Percentiles rank a stretch among this genome's conserved stretches.
Evolutionary conservation across 306 rosid genomes (phyloP).

Genomic region (Ormosia emarginata): DNA sequence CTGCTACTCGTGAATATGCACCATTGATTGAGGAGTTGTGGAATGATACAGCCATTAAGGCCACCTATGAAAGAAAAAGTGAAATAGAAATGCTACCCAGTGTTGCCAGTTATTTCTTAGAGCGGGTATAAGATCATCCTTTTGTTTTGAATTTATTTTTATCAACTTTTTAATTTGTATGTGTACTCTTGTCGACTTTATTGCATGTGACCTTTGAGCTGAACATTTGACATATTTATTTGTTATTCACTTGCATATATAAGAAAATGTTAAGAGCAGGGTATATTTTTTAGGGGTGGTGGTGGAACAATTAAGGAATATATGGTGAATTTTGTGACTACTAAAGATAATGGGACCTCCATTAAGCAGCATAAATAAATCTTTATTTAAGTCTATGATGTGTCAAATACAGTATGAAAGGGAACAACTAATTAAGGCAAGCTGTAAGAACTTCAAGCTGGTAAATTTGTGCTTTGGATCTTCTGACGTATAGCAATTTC

Average conservation of each 20-base stretch:
- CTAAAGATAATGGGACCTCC: neutral
- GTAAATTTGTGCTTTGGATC: neutral
- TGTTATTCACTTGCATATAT: neutral
- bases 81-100: slow-evolving; percentile 91
- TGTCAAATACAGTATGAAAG: neutral
- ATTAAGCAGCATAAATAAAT: neutral
- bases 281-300: neutral
- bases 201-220: slow-evolving; percentile 4
- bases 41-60: slow-evolving; percentile 80
- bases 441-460: neutral
- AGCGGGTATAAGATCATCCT: slow-evolving; percentile 61
- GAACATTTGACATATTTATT: neutral
- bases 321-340: neutral
- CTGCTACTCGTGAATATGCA: slow-evolving; percentile 95
- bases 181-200: neutral
- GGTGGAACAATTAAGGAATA: neutral
- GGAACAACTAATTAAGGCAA: neutral
- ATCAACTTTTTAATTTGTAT: neutral
- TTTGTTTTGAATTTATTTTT: slow-evolving; percentile 6
- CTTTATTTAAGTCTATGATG: neutral
- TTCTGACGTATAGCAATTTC: neutral
- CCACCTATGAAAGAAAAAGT: slow-evolving; percentile 78
- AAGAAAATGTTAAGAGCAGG: neutral
- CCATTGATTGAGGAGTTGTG: slow-evolving; percentile 91
- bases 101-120: slow-evolving; percentile 87